Evolutionary conservation across 1,139 yeast species (phyloP).

Genomic region (Geotrichum europaeum): DNA sequence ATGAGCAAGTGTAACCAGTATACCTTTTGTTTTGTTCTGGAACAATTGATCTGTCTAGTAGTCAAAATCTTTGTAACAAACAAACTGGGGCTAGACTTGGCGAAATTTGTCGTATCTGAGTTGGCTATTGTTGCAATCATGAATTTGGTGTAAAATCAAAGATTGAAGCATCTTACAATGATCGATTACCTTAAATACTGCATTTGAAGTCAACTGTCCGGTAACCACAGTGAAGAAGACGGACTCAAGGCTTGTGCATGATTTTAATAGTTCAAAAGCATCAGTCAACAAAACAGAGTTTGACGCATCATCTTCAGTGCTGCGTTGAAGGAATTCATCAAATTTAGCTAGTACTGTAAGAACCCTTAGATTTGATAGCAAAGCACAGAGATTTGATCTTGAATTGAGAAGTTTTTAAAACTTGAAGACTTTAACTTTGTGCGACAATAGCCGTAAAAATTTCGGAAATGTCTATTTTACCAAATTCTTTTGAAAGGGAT

Average conservation of each 20-base stretch:
- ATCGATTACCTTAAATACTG: neutral
- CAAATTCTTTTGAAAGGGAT: neutral
- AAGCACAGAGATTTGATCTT: neutral
- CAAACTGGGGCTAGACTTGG: neutral
- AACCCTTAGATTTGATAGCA: neutral
- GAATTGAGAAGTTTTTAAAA: too few relatives aligned
- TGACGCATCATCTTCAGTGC: neutral
- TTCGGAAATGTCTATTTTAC: neutral
- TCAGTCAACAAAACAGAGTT: neutral
- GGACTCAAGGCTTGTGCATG: neutral
- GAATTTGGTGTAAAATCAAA: neutral
- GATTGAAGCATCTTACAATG: neutral
- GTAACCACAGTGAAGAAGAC: neutral
- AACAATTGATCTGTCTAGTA: too few relatives aligned
- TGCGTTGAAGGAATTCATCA: neutral
- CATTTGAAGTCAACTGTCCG: neutral
- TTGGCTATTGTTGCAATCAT: neutral
- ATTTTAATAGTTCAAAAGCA: neutral
- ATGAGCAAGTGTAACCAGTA: too few relatives aligned
- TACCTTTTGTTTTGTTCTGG: too few relatives aligned
- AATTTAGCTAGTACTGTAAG: neutral
- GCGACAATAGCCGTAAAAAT: neutral
- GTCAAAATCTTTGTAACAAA: too few relatives aligned
- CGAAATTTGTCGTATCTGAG: neutral
- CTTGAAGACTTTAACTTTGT: neutral